Base-by-base conservation (phyloP, 345 rosid species). In the Excoecaria cochinchinensis region DNA sequence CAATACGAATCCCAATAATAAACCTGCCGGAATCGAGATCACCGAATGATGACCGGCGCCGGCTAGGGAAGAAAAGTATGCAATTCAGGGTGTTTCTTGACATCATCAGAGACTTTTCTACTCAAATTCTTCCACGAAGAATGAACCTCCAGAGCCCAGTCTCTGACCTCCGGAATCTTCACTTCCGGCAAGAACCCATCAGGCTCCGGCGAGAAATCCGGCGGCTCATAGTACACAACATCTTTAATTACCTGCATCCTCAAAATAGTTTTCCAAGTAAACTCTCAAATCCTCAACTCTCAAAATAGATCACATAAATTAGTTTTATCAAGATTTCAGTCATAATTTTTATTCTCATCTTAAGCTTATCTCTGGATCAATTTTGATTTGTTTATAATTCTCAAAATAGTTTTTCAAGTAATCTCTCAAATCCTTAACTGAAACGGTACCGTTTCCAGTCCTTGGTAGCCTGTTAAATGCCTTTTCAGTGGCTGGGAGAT, bases 1-100 rank as follows among this genome's bases (percentile, higher is more conserved):
- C 99, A 93, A 39, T 91, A 90, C 63, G 97, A 93, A 83, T 95
- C 99, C 98, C 99, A 93, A 77, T 93, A 93, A 78, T 89, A 90
- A n/a, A 91, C 93, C 83, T 93, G 97, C 61, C 88, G 76, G 67
- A 95, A 95, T 57, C 99, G 85, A 21, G 96, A 91, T 9, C 99
- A 98, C 21, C 97, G 97, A 19, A 95, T 76, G 3, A 95, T 70
- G 52, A 83, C 83, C 57, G 89, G 82, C 76, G 77, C 84, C 15
- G 98, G 95, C 85, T 93, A 81, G 46, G 92, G 90, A 40, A 95
- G 87, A 81, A 95, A 75, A 70, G 97, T 93, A 76, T 95, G 97
- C 67, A 79, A 75, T 6, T 89, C 91, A 4, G 95, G 90, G 14
- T 61, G 82, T 69, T 85, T 78, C 55, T 17, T 73, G 1, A 90